Evolutionary conservation across 805 yeast species (phyloP).

Genomic region (Candida takata): DNA sequence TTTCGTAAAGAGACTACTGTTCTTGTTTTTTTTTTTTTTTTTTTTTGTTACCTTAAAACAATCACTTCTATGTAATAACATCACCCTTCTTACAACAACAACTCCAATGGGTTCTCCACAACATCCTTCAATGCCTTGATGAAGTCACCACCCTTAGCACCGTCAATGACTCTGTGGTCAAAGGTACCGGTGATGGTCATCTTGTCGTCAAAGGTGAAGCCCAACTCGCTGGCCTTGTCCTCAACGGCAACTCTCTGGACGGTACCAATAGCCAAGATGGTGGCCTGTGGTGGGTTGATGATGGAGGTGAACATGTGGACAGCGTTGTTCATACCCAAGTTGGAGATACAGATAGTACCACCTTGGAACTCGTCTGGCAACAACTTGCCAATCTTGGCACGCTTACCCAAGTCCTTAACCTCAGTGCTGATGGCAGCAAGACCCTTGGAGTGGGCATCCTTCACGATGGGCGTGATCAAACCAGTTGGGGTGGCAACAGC

Average conservation of each 20-base stretch:
- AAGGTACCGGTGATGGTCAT: conserved; percentile 93
- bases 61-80: too few species aligned
- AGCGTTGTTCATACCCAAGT: conserved; percentile 98
- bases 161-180: conserved; percentile 96
- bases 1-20: too few species aligned
- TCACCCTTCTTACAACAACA: conserved; percentile 71
- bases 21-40: too few species aligned
- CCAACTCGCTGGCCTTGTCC: conserved; percentile 84
- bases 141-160: conserved; percentile 97
- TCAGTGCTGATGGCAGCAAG: conserved; percentile 72
- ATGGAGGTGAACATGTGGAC: conserved; percentile 91
- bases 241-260: conserved; percentile 88
- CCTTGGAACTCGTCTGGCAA: conserved; percentile 98
- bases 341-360: conserved; percentile 97
- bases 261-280: conserved; percentile 93
- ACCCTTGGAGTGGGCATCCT: conserved; percentile 83
- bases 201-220: conserved; percentile 86
- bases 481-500: conserved; percentile 99
- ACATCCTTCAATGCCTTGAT: conserved; percentile 87
- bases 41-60: too few species aligned
- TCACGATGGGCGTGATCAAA: conserved; percentile 91
- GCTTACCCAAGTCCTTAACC: conserved; percentile 89
- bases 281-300: conserved; percentile 95
- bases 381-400: conserved; percentile 92
- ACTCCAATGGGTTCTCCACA: conserved; percentile 92